Conservation (phyloP, 2,329 filamentous ascomycete genomes). For the Xylariales sp. region DNA sequence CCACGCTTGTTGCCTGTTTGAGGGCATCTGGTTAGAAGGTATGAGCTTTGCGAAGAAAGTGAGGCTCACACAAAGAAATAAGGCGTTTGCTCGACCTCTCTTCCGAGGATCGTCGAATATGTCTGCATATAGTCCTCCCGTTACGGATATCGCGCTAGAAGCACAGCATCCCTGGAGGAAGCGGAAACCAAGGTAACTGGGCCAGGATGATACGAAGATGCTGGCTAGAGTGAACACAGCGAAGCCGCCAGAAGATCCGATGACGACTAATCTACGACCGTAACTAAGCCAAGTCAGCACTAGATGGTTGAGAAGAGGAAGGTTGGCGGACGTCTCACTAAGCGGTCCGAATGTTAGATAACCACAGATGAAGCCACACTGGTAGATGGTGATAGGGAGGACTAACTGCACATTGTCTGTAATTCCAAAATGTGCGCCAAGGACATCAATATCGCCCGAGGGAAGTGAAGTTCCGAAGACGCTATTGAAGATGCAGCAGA, state of each 20-base stretch:
- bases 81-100: constrained; percentile 3
- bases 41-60: no score
- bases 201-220: background rate
- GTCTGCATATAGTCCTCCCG: constrained; percentile 5
- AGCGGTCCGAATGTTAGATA: constrained; percentile 4
- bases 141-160: background rate
- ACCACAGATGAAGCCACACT: constrained; percentile 2
- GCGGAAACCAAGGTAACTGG: background rate
- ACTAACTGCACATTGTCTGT: constrained; percentile 2
- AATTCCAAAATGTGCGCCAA: no score
- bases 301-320: no score
- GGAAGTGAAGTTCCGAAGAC: no score
- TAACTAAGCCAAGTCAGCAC: no score
- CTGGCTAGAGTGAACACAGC: constrained; percentile 4
- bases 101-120: constrained; percentile 3
- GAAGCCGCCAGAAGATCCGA: constrained; percentile 1
- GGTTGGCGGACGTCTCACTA: background rate
- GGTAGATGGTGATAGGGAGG: constrained; percentile 3
- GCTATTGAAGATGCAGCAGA: no score
- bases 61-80: no score
- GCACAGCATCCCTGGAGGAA: constrained; percentile 1
- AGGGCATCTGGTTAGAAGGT: no score
- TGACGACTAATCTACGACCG: background rate
- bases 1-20: background rate
- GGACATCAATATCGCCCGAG: no score